phyloP scores from a whole-genome alignment of 768 basidiomycete genomes.

The Pleurotus tuoliensis region DNA sequence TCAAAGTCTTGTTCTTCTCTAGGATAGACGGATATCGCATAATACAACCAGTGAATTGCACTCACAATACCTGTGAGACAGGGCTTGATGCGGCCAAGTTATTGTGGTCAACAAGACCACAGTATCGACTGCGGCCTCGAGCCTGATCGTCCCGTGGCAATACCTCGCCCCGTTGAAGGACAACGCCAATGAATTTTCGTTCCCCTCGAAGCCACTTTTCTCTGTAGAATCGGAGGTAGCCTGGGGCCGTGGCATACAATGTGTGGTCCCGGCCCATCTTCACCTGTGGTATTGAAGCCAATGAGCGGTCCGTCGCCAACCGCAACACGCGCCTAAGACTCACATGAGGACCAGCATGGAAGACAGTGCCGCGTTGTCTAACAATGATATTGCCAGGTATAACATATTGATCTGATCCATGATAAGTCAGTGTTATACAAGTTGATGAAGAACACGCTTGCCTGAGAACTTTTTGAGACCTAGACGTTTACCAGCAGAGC shows the following conservation, averaged over 20 bases:
- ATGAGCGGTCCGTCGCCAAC: neutral
- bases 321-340: slow-evolving; percentile 20
- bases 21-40: neutral
- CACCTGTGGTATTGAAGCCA: slow-evolving; percentile 47
- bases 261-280: slow-evolving; percentile 94
- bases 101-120: slow-evolving; percentile 70
- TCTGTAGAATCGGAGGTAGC: slow-evolving; percentile 93
- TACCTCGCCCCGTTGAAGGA: slow-evolving; percentile 74
- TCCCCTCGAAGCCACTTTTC: slow-evolving; percentile 69
- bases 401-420: slow-evolving; percentile 74
- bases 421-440: slow-evolving; percentile 11
- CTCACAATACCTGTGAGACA: neutral
- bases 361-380: slow-evolving; percentile 87
- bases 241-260: slow-evolving; percentile 84
- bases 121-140: slow-evolving; percentile 81
- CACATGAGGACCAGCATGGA: slow-evolving; percentile 94
- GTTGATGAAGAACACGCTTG: slow-evolving; percentile 26
- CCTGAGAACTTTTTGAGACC: slow-evolving; percentile 98
- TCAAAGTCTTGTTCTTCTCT: too few relatives aligned
- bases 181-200: slow-evolving; percentile 81
- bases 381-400: slow-evolving; percentile 96
- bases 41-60: neutral
- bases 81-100: slow-evolving; percentile 14
- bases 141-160: slow-evolving; percentile 77
- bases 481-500: slow-evolving; percentile 88